Evolutionary conservation across 148 eudicot genomes (phyloP).

Genomic region (Silene conica): DNA sequence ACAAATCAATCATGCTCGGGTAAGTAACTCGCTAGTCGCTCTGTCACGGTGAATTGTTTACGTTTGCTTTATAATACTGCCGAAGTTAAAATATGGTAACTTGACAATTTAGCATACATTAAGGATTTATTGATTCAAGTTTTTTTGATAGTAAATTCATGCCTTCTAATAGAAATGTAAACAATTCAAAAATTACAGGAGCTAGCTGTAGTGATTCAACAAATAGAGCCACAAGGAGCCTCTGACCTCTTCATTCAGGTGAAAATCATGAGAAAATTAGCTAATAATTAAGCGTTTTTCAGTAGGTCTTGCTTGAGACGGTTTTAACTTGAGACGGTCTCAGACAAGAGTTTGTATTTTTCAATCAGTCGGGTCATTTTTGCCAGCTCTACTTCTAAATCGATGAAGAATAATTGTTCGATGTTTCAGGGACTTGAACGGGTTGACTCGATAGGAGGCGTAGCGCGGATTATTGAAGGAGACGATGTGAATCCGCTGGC

Average conservation of each 20-base stretch:
- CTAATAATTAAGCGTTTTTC: too few relatives aligned
- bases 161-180: too few relatives aligned
- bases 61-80: too few relatives aligned
- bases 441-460: not conserved
- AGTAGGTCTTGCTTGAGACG: not conserved
- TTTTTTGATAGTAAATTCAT: too few relatives aligned
- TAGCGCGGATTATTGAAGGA: not conserved
- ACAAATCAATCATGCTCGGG: conserved; percentile 30
- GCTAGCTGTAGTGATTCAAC: conserved; percentile 24
- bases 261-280: not conserved
- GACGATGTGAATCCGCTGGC: not conserved
- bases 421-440: conserved; percentile 13
- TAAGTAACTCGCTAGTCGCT: not conserved
- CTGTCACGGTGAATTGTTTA: too few relatives aligned
- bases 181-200: conserved; percentile 11
- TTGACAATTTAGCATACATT: too few relatives aligned
- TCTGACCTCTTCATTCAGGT: conserved; percentile 21
- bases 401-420: not conserved
- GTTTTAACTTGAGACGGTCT: not conserved
- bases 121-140: too few relatives aligned
- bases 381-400: not conserved
- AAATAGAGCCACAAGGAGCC: conserved; percentile 19
- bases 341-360: not conserved
- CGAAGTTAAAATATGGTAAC: too few relatives aligned
- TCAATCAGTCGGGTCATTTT: not conserved